phyloP scores from a whole-genome alignment of 225 moss, liverwort and hornwort genomes.

The Marchantia polymorpha region DNA sequence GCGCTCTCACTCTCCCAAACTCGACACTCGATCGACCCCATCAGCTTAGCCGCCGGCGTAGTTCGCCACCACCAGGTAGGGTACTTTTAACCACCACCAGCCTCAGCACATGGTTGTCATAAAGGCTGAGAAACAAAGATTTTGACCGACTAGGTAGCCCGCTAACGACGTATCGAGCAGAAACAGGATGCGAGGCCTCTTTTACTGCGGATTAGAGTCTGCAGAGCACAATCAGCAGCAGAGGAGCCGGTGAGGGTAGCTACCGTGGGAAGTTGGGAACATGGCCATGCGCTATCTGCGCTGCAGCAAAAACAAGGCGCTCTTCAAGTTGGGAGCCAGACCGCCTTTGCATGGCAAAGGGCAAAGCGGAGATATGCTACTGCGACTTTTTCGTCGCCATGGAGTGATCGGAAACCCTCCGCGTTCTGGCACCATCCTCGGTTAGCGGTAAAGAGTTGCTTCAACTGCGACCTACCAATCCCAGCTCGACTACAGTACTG shows the following conservation, averaged over 20 bases:
- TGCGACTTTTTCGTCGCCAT: neutral
- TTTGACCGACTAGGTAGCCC: no score
- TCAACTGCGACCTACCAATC: no score
- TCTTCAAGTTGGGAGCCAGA: neutral
- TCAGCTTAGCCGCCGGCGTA: no score
- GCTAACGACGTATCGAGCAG: neutral
- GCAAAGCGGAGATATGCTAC: neutral
- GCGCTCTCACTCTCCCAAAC: neutral
- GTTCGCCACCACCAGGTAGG: neutral
- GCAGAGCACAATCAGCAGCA: neutral
- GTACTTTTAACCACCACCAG: neutral
- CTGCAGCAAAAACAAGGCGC: neutral
- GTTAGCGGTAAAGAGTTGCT: no score
- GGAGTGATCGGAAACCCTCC: no score
- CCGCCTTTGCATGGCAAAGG: neutral
- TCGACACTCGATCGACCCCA: neutral
- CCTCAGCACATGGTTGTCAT: neutral
- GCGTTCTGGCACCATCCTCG: no score
- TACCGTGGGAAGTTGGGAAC: neutral
- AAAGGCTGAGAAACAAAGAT: neutral
- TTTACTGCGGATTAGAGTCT: neutral
- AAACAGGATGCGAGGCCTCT: no score
- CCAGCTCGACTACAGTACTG: no score
- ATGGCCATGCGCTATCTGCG: neutral
- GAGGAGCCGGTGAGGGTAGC: neutral